Conservation (phyloP, 352 stramenopile species). For the Thraustochytrium striatum region DNA sequence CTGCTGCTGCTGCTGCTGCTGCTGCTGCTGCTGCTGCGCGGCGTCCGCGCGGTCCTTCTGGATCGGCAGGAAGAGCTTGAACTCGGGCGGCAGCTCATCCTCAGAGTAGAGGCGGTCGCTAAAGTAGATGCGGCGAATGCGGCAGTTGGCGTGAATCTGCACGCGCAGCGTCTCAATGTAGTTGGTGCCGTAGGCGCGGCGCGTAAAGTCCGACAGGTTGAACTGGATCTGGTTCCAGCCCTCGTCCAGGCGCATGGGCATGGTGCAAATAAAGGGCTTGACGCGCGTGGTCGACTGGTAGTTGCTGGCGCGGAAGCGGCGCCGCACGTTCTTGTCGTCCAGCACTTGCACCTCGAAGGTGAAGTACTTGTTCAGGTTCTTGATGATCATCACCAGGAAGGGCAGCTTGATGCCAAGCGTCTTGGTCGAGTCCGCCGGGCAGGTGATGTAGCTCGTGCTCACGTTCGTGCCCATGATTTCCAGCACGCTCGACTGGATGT, state of each 20-base stretch:
- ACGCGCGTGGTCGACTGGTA: constrained; percentile 93
- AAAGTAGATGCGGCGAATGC: constrained; percentile 95
- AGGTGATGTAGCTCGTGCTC: constrained; percentile 94
- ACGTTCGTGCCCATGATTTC: constrained; percentile 98
- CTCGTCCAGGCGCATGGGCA: constrained; percentile 95
- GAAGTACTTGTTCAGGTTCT: constrained; percentile 98
- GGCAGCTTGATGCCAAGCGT: constrained; percentile 94
- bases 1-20: too few relatives aligned
- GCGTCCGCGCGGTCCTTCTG: constrained; percentile 65
- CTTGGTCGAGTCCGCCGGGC: constrained; percentile 84
- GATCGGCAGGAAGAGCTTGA: constrained; percentile 94
- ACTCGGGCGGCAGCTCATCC: constrained; percentile 91
- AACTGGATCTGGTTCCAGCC: constrained; percentile 99
- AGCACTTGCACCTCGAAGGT: constrained; percentile 96
- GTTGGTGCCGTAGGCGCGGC: constrained; percentile 92
- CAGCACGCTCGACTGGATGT: constrained; percentile 94
- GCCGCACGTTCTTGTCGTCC: constrained; percentile 91
- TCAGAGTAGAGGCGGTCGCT: constrained; percentile 93
- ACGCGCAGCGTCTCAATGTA: constrained; percentile 94
- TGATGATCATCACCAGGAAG: constrained; percentile 98
- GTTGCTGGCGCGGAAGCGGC: constrained; percentile 88
- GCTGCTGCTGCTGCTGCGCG: too few relatives aligned
- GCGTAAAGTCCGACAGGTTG: constrained; percentile 93
- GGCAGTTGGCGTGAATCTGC: constrained; percentile 95
- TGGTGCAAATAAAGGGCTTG: constrained; percentile 97